These are phyloP conservation scores for Parsonsia alboflavescens DNA, from an alignment of 257 asterid genomes.

Conservation along the genomic window DNA sequence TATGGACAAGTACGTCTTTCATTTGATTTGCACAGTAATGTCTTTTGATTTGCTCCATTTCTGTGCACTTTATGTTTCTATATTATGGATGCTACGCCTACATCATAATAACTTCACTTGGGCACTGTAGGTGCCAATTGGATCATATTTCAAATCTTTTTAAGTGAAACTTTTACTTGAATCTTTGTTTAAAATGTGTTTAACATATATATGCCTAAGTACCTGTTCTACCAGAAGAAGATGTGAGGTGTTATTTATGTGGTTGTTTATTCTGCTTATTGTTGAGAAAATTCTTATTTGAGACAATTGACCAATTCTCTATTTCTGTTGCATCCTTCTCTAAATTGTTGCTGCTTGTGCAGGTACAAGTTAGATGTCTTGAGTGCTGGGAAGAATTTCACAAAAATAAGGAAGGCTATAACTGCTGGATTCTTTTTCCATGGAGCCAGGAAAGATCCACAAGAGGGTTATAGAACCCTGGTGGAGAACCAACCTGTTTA, in stretches of 20 bases:
- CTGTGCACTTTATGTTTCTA: conserved; percentile 7
- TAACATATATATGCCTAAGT: background rate
- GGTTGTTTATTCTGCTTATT: background rate
- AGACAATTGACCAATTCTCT: background rate
- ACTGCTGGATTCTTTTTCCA: conserved; percentile 92
- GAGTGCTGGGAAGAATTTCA: conserved; percentile 79
- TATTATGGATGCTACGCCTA: conserved; percentile 13
- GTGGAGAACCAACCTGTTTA: conserved; percentile 94
- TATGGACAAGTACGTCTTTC: conserved; percentile 76
- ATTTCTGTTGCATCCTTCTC: background rate
- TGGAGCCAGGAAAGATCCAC: conserved; percentile 89
- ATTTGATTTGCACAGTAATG: too few relatives aligned
- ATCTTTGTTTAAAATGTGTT: background rate
- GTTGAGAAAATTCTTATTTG: background rate
- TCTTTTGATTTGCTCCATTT: conserved; percentile 1
- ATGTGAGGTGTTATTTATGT: background rate
- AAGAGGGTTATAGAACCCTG: conserved; percentile 78
- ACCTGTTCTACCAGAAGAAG: background rate
- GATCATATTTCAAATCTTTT: background rate
- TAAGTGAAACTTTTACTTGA: background rate
- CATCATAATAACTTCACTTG: background rate
- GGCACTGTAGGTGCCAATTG: background rate
- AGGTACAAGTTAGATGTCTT: conserved; percentile 84
- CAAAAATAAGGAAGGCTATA: conserved; percentile 84
- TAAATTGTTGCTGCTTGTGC: conserved; percentile 16